Base-by-base conservation (phyloP, 2,329 filamentous ascomycete genomes). In the Aspergillus proliferans region DNA sequence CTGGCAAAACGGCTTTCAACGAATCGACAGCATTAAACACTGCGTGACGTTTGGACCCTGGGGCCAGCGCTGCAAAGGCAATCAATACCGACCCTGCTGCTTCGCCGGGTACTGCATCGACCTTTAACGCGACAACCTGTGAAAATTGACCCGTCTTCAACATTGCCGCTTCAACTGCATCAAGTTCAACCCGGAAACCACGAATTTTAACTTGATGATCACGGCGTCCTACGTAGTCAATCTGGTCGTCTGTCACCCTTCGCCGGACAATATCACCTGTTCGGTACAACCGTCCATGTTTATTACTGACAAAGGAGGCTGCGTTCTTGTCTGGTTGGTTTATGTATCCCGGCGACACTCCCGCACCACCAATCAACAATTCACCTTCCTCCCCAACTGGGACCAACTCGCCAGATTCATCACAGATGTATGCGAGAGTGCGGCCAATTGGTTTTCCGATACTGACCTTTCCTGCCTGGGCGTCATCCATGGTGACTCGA, bases 121-220 rank as follows among this genome's bases (percentile, higher is more conserved):
- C 50, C 14, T 52, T 52, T 12, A 58, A 18, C 1, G 52, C 52
- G 2, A 52, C 49, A 0, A 49, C 58, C 5, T 60, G 55, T 1
- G 51, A 50, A n/a, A 59, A 52, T 3, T 52, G 47, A 6, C 52
- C 50, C 1, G 56, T 55, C 14, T 51, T 36, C 33, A 54, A 19
- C 42, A 60, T 45, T 64, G 90, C 83, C 36, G 76, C 84, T 65
- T 95, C 89, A 55, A 95, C 92, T 52, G 95, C 90, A 51, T 84
- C 84, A 40, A 95, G 81, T 71, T 95, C 91, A 56, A 95, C 90
- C 45, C 90, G 80, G 75, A 94, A 95, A 1, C 90, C 89, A 43
- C 90, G 84, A 54, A 95, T 88, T 75, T 95, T 95, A 73, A 95
- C 86, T 65, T 95, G 89, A 53, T 84, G 78, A 60, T 95, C 89